A percentile compares a stretch with the other conserved stretches of the same genome.
Evolutionary conservation across 108 stramenopile genomes (phyloP).

Genomic region (Schizochytrium sp.): DNA sequence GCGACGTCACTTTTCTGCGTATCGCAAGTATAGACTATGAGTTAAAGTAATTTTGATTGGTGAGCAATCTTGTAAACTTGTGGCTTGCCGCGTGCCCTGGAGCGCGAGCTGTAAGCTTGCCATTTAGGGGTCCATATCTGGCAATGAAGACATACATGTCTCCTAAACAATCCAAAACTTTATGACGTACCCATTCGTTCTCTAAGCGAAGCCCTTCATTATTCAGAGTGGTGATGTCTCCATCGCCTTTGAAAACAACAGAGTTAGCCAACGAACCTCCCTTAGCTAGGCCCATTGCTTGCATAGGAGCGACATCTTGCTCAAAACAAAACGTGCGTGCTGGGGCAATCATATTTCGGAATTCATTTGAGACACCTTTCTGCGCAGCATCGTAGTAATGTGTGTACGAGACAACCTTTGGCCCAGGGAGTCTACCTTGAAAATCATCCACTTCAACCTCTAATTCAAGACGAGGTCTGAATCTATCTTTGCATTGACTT

Average conservation of each 20-base stretch:
- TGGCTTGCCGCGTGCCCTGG: constrained; percentile 48
- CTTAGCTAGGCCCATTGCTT: background rate
- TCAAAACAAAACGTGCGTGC: constrained; percentile 35
- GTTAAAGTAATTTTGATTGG: constrained; percentile 1
- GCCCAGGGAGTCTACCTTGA: background rate
- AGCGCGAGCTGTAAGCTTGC: background rate
- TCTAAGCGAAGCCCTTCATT: constrained; percentile 24
- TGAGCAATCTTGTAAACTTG: background rate
- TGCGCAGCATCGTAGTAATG: background rate
- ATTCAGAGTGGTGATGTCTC: background rate
- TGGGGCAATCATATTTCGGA: background rate
- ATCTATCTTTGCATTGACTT: background rate
- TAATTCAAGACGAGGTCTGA: background rate
- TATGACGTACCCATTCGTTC: constrained; percentile 41
- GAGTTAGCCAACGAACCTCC: constrained; percentile 37
- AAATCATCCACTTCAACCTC: constrained; percentile 25
- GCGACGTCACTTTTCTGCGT: constrained; percentile 40
- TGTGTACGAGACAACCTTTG: background rate
- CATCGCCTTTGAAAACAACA: background rate
- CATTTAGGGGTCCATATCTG: background rate
- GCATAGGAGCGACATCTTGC: background rate
- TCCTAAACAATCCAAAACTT: constrained; percentile 11
- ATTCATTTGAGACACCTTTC: background rate
- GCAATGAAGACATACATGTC: background rate
- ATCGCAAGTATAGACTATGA: constrained; percentile 54